Evolutionary conservation across 2,329 filamentous ascomycete species (phyloP).

Genomic region (Neonectria faginata): DNA sequence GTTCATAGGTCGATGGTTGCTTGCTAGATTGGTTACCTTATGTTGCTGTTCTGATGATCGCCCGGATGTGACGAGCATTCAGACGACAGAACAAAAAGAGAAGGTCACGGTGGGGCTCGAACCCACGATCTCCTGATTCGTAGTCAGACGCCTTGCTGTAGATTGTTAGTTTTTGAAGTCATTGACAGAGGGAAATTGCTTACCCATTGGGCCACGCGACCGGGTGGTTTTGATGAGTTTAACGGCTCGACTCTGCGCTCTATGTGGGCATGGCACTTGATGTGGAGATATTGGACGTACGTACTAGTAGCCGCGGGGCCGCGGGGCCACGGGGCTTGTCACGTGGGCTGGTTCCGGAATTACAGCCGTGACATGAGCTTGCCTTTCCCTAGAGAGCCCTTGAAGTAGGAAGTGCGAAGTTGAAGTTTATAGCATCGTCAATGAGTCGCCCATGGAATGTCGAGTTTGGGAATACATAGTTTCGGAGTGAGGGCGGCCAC

Average conservation of each 20-base stretch:
- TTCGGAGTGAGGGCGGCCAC: no score
- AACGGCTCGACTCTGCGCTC: background rate
- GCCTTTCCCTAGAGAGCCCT: no score
- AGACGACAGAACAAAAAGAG: slow-evolving; percentile 20
- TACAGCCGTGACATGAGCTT: no score
- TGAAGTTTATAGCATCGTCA: no score
- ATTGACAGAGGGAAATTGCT: background rate
- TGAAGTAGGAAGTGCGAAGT: no score
- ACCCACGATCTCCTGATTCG: slow-evolving; percentile 47
- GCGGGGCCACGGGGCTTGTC: background rate
- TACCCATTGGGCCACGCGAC: slow-evolving; percentile 25
- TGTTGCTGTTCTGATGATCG: no score
- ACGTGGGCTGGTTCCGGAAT: background rate
- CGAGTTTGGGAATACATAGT: no score
- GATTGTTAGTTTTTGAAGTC: background rate
- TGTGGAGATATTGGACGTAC: background rate
- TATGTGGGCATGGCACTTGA: background rate
- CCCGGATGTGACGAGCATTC: background rate
- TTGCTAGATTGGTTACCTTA: no score
- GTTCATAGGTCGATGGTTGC: no score
- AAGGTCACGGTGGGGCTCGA: slow-evolving; percentile 44
- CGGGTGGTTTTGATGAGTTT: background rate
- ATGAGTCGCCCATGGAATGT: no score
- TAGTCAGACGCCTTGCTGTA: slow-evolving; percentile 47
- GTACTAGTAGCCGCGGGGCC: no score